These are phyloP conservation scores for Pestalotiopsis sp. DNA, from an alignment of 2,329 filamentous ascomycete species.

Conservation along the genomic window DNA sequence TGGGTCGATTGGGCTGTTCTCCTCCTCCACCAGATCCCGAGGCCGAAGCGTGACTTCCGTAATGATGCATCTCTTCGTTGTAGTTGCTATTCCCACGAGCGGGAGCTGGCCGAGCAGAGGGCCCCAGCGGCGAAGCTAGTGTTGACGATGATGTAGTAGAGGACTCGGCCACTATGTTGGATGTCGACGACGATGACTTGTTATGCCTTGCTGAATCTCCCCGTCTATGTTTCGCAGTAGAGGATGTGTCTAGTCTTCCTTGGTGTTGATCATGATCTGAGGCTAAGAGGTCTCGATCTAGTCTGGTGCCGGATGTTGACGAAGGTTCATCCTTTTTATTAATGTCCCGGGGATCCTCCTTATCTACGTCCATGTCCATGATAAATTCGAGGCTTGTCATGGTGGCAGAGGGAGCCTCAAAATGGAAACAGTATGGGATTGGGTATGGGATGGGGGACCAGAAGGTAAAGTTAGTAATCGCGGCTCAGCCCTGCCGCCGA, in stretches of 20 bases:
- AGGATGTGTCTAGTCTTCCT: conserved; percentile 33
- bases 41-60: conserved; percentile 35
- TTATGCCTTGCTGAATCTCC: conserved; percentile 34
- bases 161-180: neutral
- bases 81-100: conserved; percentile 45
- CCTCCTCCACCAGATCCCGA: conserved; percentile 35
- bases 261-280: conserved; percentile 43
- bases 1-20: conserved; percentile 42
- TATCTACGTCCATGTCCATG: conserved; percentile 58
- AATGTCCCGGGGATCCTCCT: conserved; percentile 38
- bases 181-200: conserved; percentile 29
- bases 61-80: conserved; percentile 53
- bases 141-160: conserved; percentile 25
- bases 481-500: conserved; percentile 28
- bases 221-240: conserved; percentile 35
- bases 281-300: conserved; percentile 39
- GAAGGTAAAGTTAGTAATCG: conserved; percentile 31
- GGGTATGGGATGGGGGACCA: neutral
- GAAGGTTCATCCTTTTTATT: conserved; percentile 49
- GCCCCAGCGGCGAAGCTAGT: conserved; percentile 26
- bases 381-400: conserved; percentile 61
- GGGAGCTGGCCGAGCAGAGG: conserved; percentile 30
- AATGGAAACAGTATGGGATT: conserved; percentile 36
- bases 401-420: conserved; percentile 40
- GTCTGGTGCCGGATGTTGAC: conserved; percentile 38